These are phyloP conservation scores for Ceratocystis ficicola DNA, from an alignment of 2,329 filamentous ascomycete species.

Conservation along the genomic window DNA sequence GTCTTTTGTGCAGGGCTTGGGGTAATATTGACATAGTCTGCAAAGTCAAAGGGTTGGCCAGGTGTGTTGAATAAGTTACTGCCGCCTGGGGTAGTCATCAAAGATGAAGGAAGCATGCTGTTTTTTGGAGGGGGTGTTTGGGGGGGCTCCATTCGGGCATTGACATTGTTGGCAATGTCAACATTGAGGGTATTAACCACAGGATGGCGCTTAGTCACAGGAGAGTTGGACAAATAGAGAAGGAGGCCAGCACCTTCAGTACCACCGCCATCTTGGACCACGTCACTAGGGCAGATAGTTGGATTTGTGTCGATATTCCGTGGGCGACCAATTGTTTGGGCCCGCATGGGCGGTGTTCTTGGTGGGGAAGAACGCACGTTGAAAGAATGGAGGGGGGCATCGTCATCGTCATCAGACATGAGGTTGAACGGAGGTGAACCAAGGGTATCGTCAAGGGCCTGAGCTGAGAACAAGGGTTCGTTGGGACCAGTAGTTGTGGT, in stretches of 20 bases:
- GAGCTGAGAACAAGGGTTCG: constrained; percentile 65
- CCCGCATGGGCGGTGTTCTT: constrained; percentile 66
- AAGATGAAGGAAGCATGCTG: constrained; percentile 62
- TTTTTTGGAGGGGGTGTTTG: constrained; percentile 61
- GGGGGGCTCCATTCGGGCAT: constrained; percentile 50
- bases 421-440: constrained; percentile 48
- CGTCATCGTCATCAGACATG: constrained; percentile 61
- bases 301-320: constrained; percentile 28
- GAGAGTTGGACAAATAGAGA: constrained; percentile 79
- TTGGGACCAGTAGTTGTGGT: constrained; percentile 58
- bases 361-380: constrained; percentile 64
- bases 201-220: constrained; percentile 47
- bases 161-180: constrained; percentile 44
- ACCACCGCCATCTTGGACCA: constrained; percentile 30
- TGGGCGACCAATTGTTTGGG: constrained; percentile 36
- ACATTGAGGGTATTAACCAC: constrained; percentile 11
- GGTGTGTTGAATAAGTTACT: constrained; percentile 64
- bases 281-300: constrained; percentile 15
- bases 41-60: constrained; percentile 76
- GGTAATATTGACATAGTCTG: constrained; percentile 95
- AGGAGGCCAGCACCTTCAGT: constrained; percentile 74
- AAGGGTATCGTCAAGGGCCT: constrained; percentile 53
- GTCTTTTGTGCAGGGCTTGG: constrained; percentile 78
- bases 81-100: constrained; percentile 77
- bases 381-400: constrained; percentile 66